phyloP scores from a whole-genome alignment of 164 flowering plant species.

The Aristolochia fimbriata region DNA sequence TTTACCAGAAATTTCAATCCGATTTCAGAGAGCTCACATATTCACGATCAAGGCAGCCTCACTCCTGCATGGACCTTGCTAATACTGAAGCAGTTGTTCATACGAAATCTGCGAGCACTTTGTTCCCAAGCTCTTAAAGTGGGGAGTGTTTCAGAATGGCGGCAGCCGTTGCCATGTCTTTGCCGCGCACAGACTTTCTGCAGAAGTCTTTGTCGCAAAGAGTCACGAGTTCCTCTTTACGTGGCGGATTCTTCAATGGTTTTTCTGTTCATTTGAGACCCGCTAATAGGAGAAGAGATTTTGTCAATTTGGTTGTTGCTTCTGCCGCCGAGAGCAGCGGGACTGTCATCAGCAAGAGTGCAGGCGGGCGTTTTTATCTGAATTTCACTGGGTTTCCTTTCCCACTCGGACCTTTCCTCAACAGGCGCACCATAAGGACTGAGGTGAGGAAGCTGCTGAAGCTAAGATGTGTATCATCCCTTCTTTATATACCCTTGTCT shows the following conservation, averaged over 20 bases:
- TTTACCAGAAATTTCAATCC: too few species aligned
- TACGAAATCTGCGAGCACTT: too few species aligned
- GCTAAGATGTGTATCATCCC: not conserved
- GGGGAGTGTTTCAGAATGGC: constrained; percentile 25
- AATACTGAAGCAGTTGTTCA: too few species aligned
- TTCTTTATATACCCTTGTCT: not conserved
- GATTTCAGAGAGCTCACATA: too few species aligned
- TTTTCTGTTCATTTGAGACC: constrained; percentile 23
- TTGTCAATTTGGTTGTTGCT: constrained; percentile 38
- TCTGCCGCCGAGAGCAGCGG: constrained; percentile 24
- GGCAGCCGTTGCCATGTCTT: constrained; percentile 29
- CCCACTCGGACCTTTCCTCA: constrained; percentile 95
- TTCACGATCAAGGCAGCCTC: too few species aligned
- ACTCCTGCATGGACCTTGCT: too few species aligned
- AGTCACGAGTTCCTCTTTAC: constrained; percentile 22
- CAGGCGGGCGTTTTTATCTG: constrained; percentile 65
- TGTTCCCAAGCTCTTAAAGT: not conserved
- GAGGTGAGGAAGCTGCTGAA: constrained; percentile 42
- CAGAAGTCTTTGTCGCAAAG: constrained; percentile 3
- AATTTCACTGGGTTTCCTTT: constrained; percentile 96
- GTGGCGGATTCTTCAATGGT: constrained; percentile 36
- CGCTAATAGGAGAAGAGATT: constrained; percentile 23
- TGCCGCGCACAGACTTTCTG: not conserved
- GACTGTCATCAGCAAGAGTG: constrained; percentile 8
- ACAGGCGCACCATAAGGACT: constrained; percentile 71